These are phyloP conservation scores for Dryas octopetala DNA, from an alignment of 306 rosid genomes.

Conservation along the genomic window DNA sequence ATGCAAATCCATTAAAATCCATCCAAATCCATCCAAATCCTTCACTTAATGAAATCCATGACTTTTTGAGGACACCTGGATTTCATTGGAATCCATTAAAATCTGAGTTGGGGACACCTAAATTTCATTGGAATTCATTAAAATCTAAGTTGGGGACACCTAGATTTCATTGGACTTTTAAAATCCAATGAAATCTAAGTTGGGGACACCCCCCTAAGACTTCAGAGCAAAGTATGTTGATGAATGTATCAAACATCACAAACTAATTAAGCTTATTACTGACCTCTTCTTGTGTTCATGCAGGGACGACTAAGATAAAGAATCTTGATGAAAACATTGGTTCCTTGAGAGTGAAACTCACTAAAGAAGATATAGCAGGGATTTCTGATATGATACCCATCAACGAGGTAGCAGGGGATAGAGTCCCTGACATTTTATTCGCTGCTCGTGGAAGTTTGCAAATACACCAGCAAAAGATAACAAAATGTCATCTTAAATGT, in stretches of 20 bases:
- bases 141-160: too few relatives aligned
- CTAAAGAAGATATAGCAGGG: slow-evolving; percentile 44
- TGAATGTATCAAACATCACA: background rate
- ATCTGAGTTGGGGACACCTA: too few relatives aligned
- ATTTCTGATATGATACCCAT: slow-evolving; percentile 43
- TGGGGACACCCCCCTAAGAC: too few relatives aligned
- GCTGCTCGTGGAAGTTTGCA: slow-evolving; percentile 66
- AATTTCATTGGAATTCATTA: too few relatives aligned
- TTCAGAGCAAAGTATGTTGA: background rate
- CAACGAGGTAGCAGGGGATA: slow-evolving; percentile 44
- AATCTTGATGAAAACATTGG: slow-evolving; percentile 55
- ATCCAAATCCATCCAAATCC: too few relatives aligned
- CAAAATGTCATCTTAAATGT: background rate
- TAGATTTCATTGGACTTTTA: too few relatives aligned
- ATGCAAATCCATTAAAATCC: too few relatives aligned
- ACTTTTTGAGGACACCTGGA: too few relatives aligned
- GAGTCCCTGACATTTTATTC: slow-evolving; percentile 30
- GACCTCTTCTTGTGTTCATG: slow-evolving; percentile 5
- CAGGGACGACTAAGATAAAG: slow-evolving; percentile 62
- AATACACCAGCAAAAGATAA: slow-evolving; percentile 34
- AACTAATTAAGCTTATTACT: background rate
- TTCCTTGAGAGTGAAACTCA: slow-evolving; percentile 48
- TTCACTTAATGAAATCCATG: too few relatives aligned
- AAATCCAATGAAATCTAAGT: too few relatives aligned
- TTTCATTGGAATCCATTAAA: too few relatives aligned